Conservation (phyloP, 345 rosid species). For the Eucalyptus pauciflora region DNA sequence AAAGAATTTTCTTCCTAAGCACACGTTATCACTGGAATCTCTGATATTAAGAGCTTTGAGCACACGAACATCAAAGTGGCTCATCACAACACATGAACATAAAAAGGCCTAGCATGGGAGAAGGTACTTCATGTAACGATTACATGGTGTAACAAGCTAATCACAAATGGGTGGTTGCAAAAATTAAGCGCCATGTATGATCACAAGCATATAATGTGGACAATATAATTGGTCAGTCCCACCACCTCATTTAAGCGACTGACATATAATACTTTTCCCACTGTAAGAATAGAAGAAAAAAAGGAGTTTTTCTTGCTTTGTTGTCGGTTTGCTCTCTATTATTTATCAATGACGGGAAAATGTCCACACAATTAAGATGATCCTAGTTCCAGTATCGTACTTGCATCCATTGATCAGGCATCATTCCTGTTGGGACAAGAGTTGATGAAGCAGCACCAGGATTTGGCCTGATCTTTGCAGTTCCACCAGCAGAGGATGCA, state of each 20-base stretch:
- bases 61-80: neutral
- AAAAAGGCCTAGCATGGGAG: neutral
- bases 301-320: neutral
- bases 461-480: conserved; percentile 43
- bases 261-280: neutral
- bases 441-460: conserved; percentile 24
- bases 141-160: neutral
- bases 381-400: conserved; percentile 16
- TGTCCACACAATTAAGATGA: neutral
- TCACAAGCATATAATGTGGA: neutral
- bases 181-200: neutral
- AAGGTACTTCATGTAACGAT: neutral
- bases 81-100: neutral
- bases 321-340: neutral
- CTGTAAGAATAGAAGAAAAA: neutral
- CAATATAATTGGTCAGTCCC: neutral
- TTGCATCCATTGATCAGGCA: conserved; percentile 60
- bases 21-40: neutral
- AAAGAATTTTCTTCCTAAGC: neutral
- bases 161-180: neutral
- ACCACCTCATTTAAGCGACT: neutral
- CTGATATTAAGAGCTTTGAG: neutral
- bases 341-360: neutral
- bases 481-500: conserved; percentile 46
- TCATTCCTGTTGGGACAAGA: conserved; percentile 17